Evolutionary conservation across 2,329 filamentous ascomycete genomes (phyloP), one percentile per base, ranked within the genome.

Genomic region (Cylindrodendrum hubeiense): DNA sequence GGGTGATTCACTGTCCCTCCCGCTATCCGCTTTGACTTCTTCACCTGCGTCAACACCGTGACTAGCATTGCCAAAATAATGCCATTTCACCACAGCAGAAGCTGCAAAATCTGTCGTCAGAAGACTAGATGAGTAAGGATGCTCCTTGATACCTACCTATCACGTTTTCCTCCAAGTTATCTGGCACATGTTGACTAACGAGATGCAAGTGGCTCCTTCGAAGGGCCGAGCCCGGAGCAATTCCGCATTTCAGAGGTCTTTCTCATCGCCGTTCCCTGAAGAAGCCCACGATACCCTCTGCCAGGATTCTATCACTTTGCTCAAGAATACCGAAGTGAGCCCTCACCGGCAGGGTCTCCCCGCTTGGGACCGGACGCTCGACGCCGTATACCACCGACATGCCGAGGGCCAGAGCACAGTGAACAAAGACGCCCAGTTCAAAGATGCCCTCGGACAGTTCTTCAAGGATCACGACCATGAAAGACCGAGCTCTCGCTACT

Each of bases 291-390:
- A 39, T 10, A 13, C 12, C 2, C n/a, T 37, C 9, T n/a, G 19
- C 10, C 28, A 60, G 15, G n/a, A 26, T 12, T 1, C 28, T 4
- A 17, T 30, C 19, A 6, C 19, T 21, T 15, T 33, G 5, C 15
- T n/a, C 24, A 47, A 17, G 8, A 50, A 33, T 13, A 17, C 39
- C 22, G 28, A 7, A 7, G 26, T 41, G 24, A 51, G 34, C 30
- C 19, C 60, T n/a, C 67, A 65, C 22, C 65, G 66, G 15, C 50
- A 47, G 4, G 52, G 54, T 9, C 69, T 74, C 7, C 78, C 78
- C 2, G 67, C 79, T 0, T 81, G 79, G 79, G 76, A 81, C 50
- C 76, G 79, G 2, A 71, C 71, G 10, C 66, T 80, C n/a, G 79
- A 81, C 26, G 64, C 79, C 6, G 75, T 81, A n/a, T 79, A 76